These are phyloP conservation scores for Chaetoceros muelleri DNA, from an alignment of 108 stramenopile genomes.

Conservation along the genomic window DNA sequence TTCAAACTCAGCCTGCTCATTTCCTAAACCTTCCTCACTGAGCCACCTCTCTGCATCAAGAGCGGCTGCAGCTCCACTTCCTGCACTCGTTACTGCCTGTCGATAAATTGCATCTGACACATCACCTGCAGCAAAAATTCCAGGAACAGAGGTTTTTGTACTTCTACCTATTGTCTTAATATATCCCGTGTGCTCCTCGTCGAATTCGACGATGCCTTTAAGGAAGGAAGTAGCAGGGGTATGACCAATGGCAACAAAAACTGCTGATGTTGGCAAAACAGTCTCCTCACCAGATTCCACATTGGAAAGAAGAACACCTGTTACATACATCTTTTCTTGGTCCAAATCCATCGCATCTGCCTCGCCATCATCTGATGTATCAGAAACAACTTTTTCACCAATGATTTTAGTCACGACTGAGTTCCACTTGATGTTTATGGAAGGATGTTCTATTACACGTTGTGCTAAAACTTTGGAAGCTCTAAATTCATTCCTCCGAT, in stretches of 20 bases:
- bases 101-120: slow-evolving; percentile 89
- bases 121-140: slow-evolving; percentile 95
- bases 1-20: slow-evolving; percentile 77
- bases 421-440: slow-evolving; percentile 81
- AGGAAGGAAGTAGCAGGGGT: slow-evolving; percentile 83
- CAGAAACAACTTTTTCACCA: slow-evolving; percentile 35
- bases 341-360: slow-evolving; percentile 44
- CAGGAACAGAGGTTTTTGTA: slow-evolving; percentile 78
- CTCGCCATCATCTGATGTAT: slow-evolving; percentile 14
- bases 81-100: slow-evolving; percentile 91
- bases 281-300: slow-evolving; percentile 41
- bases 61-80: slow-evolving; percentile 91
- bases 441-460: slow-evolving; percentile 74
- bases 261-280: slow-evolving; percentile 52
- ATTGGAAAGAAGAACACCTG: slow-evolving; percentile 59
- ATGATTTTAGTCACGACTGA: slow-evolving; percentile 56
- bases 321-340: slow-evolving; percentile 45
- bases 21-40: slow-evolving; percentile 79
- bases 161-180: slow-evolving; percentile 40
- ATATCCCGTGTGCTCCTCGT: slow-evolving; percentile 76
- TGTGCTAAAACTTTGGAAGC: slow-evolving; percentile 84
- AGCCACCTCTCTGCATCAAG: slow-evolving; percentile 93
- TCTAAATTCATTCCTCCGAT: slow-evolving; percentile 85
- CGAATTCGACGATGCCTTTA: slow-evolving; percentile 69
- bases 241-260: slow-evolving; percentile 95